Evolutionary conservation across 2,329 filamentous ascomycete species (phyloP).

Genomic region (Blastomyces silverae): DNA sequence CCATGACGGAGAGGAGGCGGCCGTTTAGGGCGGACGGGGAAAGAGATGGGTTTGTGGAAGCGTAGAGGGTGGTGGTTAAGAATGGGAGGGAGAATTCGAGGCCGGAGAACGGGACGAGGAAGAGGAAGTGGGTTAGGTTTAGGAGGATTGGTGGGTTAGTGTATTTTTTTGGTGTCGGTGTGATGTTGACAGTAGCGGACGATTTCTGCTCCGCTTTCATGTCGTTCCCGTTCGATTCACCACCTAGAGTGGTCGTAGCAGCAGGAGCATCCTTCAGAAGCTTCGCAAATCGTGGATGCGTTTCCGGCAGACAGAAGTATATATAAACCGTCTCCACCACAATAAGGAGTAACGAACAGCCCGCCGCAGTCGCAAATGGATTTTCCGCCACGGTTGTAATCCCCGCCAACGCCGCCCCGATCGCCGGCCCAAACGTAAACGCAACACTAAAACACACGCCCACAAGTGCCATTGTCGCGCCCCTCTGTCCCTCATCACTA

Average conservation of each 20-base stretch:
- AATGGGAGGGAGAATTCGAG: conserved; percentile 98
- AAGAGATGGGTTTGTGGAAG: conserved; percentile 50
- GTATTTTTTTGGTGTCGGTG: conserved; percentile 40
- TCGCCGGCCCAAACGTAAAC: conserved; percentile 89
- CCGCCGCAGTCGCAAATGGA: conserved; percentile 87
- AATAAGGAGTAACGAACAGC: conserved; percentile 77
- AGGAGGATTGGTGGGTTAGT: conserved; percentile 80
- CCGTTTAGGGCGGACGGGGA: conserved; percentile 67
- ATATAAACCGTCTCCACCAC: conserved; percentile 82
- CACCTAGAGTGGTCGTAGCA: conserved; percentile 5
- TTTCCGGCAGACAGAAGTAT: conserved; percentile 80
- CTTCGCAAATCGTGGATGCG: conserved; percentile 55
- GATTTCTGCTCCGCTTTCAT: conserved; percentile 23
- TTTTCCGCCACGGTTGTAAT: conserved; percentile 75
- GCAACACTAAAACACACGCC: conserved; percentile 95
- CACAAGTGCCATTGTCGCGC: conserved; percentile 91
- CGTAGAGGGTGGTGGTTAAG: conserved; percentile 92
- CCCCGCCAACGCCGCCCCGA: conserved; percentile 78
- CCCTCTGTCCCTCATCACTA: conserved; percentile 73
- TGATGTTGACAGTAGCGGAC: conserved; percentile 25
- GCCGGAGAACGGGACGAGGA: conserved; percentile 93
- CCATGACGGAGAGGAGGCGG: conserved; percentile 79
- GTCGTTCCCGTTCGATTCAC: conserved; percentile 17
- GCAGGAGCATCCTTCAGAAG: conserved; percentile 19
- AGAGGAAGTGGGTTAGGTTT: conserved; percentile 79